Conservation (phyloP, 306 rosid genomes). For the Argentina anserina region DNA sequence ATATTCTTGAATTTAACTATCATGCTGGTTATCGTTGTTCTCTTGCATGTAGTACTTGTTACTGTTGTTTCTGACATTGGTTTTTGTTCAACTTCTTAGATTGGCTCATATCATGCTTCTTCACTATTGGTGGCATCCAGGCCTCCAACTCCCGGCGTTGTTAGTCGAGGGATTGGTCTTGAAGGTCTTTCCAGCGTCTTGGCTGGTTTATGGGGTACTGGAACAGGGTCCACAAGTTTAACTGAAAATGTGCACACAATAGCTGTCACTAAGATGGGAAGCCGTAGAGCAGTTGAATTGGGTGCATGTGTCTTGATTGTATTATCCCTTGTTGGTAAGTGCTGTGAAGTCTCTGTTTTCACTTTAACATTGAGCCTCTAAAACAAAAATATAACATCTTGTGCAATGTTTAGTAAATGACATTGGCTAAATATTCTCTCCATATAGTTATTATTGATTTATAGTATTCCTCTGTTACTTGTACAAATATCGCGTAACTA, state of each 20-base stretch:
- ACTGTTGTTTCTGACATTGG: conserved; percentile 27
- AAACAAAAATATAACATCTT: conserved; percentile 4
- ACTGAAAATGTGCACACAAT: conserved; percentile 96
- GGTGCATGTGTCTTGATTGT: conserved; percentile 83
- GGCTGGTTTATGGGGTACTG: conserved; percentile 99
- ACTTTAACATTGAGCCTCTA: not conserved
- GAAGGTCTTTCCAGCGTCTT: conserved; percentile 88
- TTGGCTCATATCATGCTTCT: conserved; percentile 96
- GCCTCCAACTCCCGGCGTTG: conserved; percentile 93
- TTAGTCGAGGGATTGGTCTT: conserved; percentile 94
- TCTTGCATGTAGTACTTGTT: conserved; percentile 16
- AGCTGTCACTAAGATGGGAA: conserved; percentile 99
- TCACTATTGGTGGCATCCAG: conserved; percentile 94
- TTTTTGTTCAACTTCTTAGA: conserved; percentile 49
- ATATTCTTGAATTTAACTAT: not conserved
- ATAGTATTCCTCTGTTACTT: not conserved
- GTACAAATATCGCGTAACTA: not conserved
- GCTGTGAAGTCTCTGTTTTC: conserved; percentile 21
- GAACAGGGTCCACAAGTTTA: conserved; percentile 85
- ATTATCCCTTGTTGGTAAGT: conserved; percentile 87
- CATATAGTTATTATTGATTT: not conserved
- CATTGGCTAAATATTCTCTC: not conserved
- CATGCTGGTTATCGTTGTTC: conserved; percentile 7
- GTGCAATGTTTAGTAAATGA: not conserved
- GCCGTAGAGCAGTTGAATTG: conserved; percentile 91